Evolutionary conservation across 352 stramenopile genomes (phyloP).

Genomic region (Globisporangium megalacanthum): DNA sequence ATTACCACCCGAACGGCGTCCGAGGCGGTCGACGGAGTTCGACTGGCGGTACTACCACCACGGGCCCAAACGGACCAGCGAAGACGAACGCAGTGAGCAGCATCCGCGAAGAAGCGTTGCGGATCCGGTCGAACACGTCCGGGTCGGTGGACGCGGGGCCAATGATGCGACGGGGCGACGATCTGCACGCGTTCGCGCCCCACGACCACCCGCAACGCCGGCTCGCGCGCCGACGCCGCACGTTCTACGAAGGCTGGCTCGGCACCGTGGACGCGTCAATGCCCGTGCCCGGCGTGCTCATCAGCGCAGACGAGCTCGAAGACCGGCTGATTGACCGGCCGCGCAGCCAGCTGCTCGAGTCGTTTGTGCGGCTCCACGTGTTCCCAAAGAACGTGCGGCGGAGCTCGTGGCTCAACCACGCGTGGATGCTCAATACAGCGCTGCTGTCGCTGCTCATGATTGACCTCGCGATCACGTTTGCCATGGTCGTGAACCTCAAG

Average conservation of each 20-base stretch:
- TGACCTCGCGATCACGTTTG: slow-evolving; percentile 74
- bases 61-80: too few relatives aligned
- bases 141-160: slow-evolving; percentile 21
- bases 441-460: slow-evolving; percentile 65
- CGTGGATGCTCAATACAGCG: slow-evolving; percentile 67
- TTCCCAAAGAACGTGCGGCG: slow-evolving; percentile 52
- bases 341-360: slow-evolving; percentile 28
- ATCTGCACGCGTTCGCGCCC: slow-evolving; percentile 22
- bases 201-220: slow-evolving; percentile 8
- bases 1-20: neutral
- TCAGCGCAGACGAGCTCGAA: slow-evolving; percentile 59
- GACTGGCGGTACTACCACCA: slow-evolving; percentile 4
- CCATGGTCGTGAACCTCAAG: slow-evolving; percentile 75
- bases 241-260: slow-evolving; percentile 67
- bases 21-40: slow-evolving; percentile 4
- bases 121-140: slow-evolving; percentile 52
- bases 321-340: slow-evolving; percentile 47
- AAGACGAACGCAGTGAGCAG: slow-evolving; percentile 20
- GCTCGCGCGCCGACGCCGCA: slow-evolving; percentile 21
- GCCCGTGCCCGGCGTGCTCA: slow-evolving; percentile 63
- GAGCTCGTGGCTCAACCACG: slow-evolving; percentile 44
- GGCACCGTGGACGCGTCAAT: slow-evolving; percentile 68
- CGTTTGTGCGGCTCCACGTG: slow-evolving; percentile 42
- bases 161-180: slow-evolving; percentile 12
- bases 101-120: slow-evolving; percentile 67